These are phyloP conservation scores for Salvia sclarea DNA, from an alignment of 305 asterid genomes.

Conservation along the genomic window DNA sequence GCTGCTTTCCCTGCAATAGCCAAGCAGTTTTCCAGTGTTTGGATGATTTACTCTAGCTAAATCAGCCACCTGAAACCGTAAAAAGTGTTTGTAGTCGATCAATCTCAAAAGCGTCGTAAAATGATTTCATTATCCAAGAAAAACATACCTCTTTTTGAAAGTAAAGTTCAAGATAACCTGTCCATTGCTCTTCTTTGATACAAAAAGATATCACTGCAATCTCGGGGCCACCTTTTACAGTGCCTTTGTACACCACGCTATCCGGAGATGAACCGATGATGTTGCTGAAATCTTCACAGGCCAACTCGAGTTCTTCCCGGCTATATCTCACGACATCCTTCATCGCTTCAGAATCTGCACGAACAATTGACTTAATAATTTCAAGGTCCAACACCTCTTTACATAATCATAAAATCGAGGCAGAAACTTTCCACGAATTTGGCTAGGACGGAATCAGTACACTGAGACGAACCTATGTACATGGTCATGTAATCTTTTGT, in stretches of 20 bases:
- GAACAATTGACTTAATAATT: not conserved
- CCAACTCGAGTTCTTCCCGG: constrained; percentile 91
- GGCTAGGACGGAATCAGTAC: not conserved
- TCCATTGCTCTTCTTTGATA: constrained; percentile 88
- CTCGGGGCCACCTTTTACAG: constrained; percentile 81
- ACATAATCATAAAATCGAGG: not conserved
- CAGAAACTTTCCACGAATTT: not conserved
- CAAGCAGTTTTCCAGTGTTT: constrained; percentile 74
- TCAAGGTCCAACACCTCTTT: not conserved
- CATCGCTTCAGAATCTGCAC: constrained; percentile 72
- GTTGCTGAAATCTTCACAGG: constrained; percentile 99
- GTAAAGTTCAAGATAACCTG: constrained; percentile 87
- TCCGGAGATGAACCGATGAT: constrained; percentile 91
- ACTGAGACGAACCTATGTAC: constrained; percentile 59
- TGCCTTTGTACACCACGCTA: constrained; percentile 87
- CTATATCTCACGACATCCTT: constrained; percentile 66
- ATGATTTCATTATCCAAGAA: not conserved
- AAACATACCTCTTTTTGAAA: constrained; percentile 74
- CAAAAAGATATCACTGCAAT: constrained; percentile 88
- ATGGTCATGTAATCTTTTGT: constrained; percentile 59
- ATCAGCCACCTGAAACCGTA: constrained; percentile 74
- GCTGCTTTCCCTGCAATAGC: constrained; percentile 80
- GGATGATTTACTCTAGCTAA: constrained; percentile 75
- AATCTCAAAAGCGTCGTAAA: not conserved
- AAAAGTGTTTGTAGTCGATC: constrained; percentile 6